A percentile compares a stretch with the other conserved stretches of the same genome.
Conservation (phyloP, 768 basidiomycete species). For the Pholiota conissans region DNA sequence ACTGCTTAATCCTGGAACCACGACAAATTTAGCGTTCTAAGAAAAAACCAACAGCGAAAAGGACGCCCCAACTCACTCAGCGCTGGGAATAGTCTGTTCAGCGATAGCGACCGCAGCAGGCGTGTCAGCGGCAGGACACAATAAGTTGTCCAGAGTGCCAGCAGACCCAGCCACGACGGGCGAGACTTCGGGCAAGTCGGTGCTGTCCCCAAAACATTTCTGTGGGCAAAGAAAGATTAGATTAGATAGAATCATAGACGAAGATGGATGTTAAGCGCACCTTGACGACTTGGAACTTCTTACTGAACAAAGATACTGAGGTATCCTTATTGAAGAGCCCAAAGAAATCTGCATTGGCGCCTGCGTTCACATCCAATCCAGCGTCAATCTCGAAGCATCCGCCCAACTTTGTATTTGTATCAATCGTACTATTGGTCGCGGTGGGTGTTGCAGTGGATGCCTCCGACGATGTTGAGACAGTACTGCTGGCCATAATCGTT, state of each 20-base stretch:
- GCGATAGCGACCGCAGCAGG: background rate
- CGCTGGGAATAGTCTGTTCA: background rate
- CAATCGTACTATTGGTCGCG: background rate
- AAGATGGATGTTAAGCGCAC: no score
- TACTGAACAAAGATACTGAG: no score
- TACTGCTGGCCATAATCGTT: no score
- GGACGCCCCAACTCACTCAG: background rate
- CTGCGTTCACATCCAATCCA: constrained; percentile 25
- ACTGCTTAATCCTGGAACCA: background rate
- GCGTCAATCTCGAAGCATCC: constrained; percentile 32
- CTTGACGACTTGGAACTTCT: no score
- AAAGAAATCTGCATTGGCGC: constrained; percentile 40
- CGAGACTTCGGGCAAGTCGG: no score
- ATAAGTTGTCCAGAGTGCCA: no score
- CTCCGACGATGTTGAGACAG: no score
- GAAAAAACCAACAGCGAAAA: no score
- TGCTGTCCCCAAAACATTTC: no score
- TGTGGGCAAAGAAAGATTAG: no score
- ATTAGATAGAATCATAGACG: no score
- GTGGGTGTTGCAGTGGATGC: background rate
- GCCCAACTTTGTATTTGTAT: constrained; percentile 1
- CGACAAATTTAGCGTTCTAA: background rate
- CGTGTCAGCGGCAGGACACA: background rate
- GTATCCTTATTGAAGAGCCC: constrained; percentile 40
- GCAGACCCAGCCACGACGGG: no score